Conservation (phyloP, 495 filamentous ascomycete species). For the Penicillium fimorum region DNA sequence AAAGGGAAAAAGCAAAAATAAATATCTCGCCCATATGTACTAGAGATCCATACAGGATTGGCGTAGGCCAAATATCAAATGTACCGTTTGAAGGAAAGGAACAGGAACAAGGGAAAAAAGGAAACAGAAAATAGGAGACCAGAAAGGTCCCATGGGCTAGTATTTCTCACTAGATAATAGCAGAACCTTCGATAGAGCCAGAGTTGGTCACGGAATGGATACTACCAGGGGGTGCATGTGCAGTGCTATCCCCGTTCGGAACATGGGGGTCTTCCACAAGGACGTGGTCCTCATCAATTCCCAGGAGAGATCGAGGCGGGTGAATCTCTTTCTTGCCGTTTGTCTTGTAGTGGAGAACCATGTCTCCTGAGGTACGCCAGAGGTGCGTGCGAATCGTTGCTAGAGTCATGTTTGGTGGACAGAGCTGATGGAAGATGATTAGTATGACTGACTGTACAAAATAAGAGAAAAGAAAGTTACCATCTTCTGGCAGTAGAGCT, state of each 20-base stretch:
- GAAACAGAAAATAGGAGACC: background rate
- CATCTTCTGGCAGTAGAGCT: constrained; percentile 89
- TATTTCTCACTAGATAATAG: constrained; percentile 19
- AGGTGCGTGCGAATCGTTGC: constrained; percentile 86
- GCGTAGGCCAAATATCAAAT: background rate
- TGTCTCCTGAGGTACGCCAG: constrained; percentile 89
- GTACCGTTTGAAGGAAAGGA: background rate
- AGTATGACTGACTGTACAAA: background rate
- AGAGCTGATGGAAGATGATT: constrained; percentile 38
- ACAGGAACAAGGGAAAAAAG: background rate
- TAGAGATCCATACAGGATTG: background rate
- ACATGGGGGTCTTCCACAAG: constrained; percentile 9
- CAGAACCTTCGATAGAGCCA: constrained; percentile 33
- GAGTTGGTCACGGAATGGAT: constrained; percentile 42
- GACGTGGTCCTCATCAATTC: constrained; percentile 19
- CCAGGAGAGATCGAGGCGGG: constrained; percentile 22
- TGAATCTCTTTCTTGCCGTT: constrained; percentile 68
- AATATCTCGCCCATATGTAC: constrained; percentile 22
- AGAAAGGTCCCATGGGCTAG: constrained; percentile 3
- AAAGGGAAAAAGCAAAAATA: background rate
- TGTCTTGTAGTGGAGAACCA: constrained; percentile 84
- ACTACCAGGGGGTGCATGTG: constrained; percentile 29
- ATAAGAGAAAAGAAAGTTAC: constrained; percentile 50
- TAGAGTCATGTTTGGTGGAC: constrained; percentile 78
- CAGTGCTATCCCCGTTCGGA: constrained; percentile 26